Percentiles rank a stretch among this genome's conserved stretches.
These are phyloP conservation scores for Alloascoidea africana DNA, from an alignment of 805 yeast species.

Conservation along the genomic window DNA sequence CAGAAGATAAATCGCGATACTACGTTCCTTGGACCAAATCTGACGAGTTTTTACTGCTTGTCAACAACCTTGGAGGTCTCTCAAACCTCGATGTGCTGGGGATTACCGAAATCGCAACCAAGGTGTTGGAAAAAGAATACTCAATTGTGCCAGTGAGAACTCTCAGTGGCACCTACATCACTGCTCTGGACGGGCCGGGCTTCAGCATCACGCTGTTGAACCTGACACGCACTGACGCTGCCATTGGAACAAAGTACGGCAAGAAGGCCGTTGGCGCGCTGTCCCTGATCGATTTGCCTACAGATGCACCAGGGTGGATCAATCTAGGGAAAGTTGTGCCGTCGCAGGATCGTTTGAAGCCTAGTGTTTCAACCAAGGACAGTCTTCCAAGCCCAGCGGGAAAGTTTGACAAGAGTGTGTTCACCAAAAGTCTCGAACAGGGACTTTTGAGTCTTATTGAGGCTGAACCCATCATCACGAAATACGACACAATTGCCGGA, in stretches of 20 bases:
- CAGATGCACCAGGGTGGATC: conserved; percentile 35
- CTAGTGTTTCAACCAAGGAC: conserved; percentile 6
- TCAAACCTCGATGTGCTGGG: conserved; percentile 68
- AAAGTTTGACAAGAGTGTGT: conserved; percentile 14
- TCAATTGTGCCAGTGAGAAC: conserved; percentile 50
- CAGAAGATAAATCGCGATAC: conserved; percentile 59
- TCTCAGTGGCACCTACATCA: conserved; percentile 66
- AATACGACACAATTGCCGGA: conserved; percentile 79
- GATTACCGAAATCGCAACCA: conserved; percentile 45
- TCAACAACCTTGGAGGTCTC: conserved; percentile 86
- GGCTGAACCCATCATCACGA: conserved; percentile 68
- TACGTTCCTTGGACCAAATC: conserved; percentile 55
- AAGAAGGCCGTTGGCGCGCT: conserved; percentile 23
- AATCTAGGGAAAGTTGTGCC: conserved; percentile 17
- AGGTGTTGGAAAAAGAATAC: conserved; percentile 34
- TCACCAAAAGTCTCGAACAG: conserved; percentile 22
- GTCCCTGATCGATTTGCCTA: conserved; percentile 49
- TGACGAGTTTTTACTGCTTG: conserved; percentile 55
- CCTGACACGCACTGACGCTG: conserved; percentile 32
- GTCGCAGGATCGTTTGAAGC: conserved; percentile 13
- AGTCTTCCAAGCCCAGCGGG: conserved; percentile 4
- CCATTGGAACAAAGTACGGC: conserved; percentile 13
- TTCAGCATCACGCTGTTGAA: conserved; percentile 75
- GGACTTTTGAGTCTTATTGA: conserved; percentile 38
- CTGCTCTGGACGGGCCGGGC: conserved; percentile 88